Conservation (phyloP, 169 alveolate genomes). For the Cytauxzoon felis region DNA sequence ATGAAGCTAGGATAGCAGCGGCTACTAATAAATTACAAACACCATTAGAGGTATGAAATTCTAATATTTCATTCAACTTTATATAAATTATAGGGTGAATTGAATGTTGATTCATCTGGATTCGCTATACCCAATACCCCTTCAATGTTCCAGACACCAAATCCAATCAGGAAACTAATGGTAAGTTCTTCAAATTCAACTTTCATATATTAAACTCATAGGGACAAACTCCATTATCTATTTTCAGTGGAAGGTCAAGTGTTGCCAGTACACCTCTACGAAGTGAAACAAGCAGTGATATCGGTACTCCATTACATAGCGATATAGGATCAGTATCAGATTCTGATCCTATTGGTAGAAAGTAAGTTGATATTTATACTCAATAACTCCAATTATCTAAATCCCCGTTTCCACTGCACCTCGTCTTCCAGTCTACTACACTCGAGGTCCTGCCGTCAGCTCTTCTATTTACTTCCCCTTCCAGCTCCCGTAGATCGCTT, state of each 20-base stretch:
- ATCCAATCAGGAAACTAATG: constrained; percentile 44
- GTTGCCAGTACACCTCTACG: constrained; percentile 21
- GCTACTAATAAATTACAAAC: constrained; percentile 55
- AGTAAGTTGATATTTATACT: not conserved
- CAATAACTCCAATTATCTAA: no score
- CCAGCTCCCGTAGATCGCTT: no score
- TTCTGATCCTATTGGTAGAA: constrained; percentile 57
- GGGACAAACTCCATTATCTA: constrained; percentile 53
- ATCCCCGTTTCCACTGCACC: no score
- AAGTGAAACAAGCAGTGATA: constrained; percentile 36
- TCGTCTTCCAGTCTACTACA: no score
- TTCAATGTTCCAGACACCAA: constrained; percentile 30
- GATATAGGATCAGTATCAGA: constrained; percentile 25
- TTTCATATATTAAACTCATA: not conserved
- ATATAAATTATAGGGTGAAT: constrained; percentile 24
- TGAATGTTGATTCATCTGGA: constrained; percentile 23
- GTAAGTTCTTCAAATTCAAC: not conserved
- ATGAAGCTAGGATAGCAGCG: constrained; percentile 66
- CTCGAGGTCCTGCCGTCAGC: no score
- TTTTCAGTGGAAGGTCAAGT: constrained; percentile 33
- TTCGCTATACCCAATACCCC: constrained; percentile 51
- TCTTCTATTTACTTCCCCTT: no score
- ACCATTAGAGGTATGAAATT: constrained; percentile 40
- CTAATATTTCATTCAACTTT: not conserved
- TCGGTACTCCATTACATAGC: not conserved